These are phyloP conservation scores for Exophiala phaeomuriformis DNA, from an alignment of 2,329 filamentous ascomycete genomes.

Conservation along the genomic window DNA sequence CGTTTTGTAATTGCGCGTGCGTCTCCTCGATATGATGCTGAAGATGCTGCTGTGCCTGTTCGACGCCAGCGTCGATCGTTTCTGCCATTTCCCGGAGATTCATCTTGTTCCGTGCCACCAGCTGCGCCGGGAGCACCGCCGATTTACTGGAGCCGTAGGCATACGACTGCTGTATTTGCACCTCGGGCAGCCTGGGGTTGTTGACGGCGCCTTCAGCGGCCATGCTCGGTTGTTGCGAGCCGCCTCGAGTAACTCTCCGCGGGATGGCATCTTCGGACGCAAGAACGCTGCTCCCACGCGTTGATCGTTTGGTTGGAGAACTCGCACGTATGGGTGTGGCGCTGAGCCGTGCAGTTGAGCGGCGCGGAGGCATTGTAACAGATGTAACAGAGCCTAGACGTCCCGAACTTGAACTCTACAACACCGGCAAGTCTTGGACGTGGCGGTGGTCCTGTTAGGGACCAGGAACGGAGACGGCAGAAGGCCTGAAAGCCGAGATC, in stretches of 20 bases:
- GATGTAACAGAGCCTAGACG: neutral
- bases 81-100: slow-evolving; percentile 31
- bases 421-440: too few species aligned
- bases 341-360: slow-evolving; percentile 20
- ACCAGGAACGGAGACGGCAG: too few species aligned
- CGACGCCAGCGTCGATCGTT: slow-evolving; percentile 31
- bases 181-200: slow-evolving; percentile 32
- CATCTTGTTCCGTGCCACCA: slow-evolving; percentile 30
- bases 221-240: slow-evolving; percentile 16
- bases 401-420: too few species aligned
- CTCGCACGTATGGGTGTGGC: slow-evolving; percentile 15
- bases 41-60: slow-evolving; percentile 24
- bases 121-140: slow-evolving; percentile 32
- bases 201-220: slow-evolving; percentile 9
- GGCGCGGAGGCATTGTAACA: slow-evolving; percentile 16
- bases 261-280: slow-evolving; percentile 12
- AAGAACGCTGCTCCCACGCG: slow-evolving; percentile 12
- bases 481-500: too few species aligned
- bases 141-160: slow-evolving; percentile 36
- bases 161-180: slow-evolving; percentile 36
- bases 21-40: slow-evolving; percentile 20
- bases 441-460: neutral
- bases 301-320: slow-evolving; percentile 13
- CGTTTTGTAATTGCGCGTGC: slow-evolving; percentile 16
- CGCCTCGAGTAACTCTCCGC: slow-evolving; percentile 15